These are phyloP conservation scores for Penicillium pancosmium DNA, from an alignment of 495 filamentous ascomycete species.

Conservation along the genomic window DNA sequence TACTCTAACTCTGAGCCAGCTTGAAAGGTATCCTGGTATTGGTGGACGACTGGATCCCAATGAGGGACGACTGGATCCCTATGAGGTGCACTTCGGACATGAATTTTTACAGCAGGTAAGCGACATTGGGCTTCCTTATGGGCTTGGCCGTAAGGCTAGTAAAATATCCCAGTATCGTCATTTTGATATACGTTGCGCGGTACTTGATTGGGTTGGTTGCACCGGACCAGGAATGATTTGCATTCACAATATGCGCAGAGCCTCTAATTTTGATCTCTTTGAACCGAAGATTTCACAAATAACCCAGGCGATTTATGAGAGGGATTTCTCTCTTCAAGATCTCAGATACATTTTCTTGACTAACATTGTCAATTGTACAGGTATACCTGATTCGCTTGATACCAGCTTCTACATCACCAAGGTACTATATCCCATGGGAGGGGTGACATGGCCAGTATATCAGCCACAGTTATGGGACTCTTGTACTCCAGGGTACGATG, in stretches of 20 bases:
- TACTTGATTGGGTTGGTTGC: background rate
- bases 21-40: background rate
- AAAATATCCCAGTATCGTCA: background rate
- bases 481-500: background rate
- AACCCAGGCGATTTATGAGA: background rate
- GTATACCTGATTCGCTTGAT: too few relatives aligned
- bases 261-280: background rate
- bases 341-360: background rate
- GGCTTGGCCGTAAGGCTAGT: background rate
- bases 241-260: background rate
- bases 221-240: constrained; percentile 1
- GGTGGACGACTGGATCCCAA: background rate
- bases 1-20: background rate
- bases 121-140: background rate
- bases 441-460: background rate
- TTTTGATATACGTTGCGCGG: background rate
- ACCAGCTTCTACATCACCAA: background rate
- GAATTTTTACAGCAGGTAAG: background rate
- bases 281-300: background rate
- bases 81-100: background rate
- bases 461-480: background rate
- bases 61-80: background rate
- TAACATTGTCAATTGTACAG: background rate
- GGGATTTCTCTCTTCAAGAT: background rate
- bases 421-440: background rate